Conservation (phyloP, 1,139 yeast genomes). For the Hemisphaericaspora subhashii region DNA sequence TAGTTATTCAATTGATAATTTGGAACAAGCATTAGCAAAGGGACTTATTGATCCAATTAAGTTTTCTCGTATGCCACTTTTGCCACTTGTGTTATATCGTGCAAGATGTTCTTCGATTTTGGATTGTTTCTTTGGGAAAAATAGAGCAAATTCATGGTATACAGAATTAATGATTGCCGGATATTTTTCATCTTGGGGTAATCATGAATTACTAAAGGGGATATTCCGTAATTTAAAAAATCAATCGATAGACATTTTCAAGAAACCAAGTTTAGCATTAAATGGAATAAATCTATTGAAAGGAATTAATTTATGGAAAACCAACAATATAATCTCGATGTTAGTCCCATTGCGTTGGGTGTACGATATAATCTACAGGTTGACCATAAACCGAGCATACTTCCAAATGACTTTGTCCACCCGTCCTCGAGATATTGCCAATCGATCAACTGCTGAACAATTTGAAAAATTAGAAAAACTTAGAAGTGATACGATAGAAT, state of each 20-base stretch:
- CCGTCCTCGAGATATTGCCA: constrained; percentile 40
- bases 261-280: constrained; percentile 13
- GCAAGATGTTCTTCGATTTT: constrained; percentile 40
- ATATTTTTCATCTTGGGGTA: constrained; percentile 42
- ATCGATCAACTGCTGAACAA: constrained; percentile 27
- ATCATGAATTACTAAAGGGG: constrained; percentile 29
- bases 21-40: constrained; percentile 34
- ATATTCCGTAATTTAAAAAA: constrained; percentile 16
- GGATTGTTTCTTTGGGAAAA: constrained; percentile 26
- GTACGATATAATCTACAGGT: constrained; percentile 38
- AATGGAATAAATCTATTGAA: constrained; percentile 16
- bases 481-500: constrained; percentile 12
- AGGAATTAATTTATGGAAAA: constrained; percentile 31
- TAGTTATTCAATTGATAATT: constrained; percentile 26
- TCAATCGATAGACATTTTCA: constrained; percentile 10
- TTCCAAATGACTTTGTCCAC: constrained; percentile 34
- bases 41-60: constrained; percentile 43
- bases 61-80: constrained; percentile 39
- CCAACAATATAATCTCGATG: constrained; percentile 34
- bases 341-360: constrained; percentile 37
- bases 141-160: constrained; percentile 22
- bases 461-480: constrained; percentile 29
- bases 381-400: constrained; percentile 47
- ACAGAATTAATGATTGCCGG: constrained; percentile 39
- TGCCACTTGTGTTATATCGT: constrained; percentile 42